A percentile compares a stretch with the other conserved stretches of the same genome.
phyloP scores from a whole-genome alignment of 768 basidiomycete genomes.

The Boletus rubroflammeus region DNA sequence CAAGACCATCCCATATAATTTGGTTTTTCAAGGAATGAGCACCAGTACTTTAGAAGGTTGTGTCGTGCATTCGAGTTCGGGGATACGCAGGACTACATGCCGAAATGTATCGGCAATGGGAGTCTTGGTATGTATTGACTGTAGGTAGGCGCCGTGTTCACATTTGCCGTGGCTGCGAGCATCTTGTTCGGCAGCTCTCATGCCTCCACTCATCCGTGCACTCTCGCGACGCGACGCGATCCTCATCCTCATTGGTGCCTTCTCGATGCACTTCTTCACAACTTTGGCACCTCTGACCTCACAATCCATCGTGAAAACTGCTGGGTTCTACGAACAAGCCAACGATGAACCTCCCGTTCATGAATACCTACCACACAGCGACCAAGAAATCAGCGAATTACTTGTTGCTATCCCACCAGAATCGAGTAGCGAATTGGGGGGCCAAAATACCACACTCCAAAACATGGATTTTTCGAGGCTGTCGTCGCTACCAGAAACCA shows the following conservation, averaged over 20 bases:
- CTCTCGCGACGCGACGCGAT: slow-evolving; percentile 56
- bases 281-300: slow-evolving; percentile 34
- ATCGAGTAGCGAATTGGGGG: neutral
- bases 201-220: slow-evolving; percentile 38
- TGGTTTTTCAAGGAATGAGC: too few species aligned
- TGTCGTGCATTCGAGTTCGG: neutral
- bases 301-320: slow-evolving; percentile 33
- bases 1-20: neutral
- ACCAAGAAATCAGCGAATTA: slow-evolving; percentile 4
- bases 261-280: slow-evolving; percentile 51
- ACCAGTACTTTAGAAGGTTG: neutral
- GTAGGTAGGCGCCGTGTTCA: neutral
- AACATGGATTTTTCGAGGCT: slow-evolving; percentile 4
- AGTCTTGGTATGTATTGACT: neutral
- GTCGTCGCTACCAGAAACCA: slow-evolving; percentile 45
- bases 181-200: slow-evolving; percentile 9
- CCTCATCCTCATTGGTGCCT: slow-evolving; percentile 56
- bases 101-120: neutral
- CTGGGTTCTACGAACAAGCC: slow-evolving; percentile 10
- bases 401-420: slow-evolving; percentile 1
- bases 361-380: slow-evolving; percentile 1
- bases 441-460: neutral
- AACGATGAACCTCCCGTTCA: neutral
- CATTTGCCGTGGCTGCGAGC: neutral
- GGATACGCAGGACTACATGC: neutral